These are phyloP conservation scores for Trichomonas tenax DNA, from an alignment of 208 protist genomes.

Conservation along the genomic window DNA sequence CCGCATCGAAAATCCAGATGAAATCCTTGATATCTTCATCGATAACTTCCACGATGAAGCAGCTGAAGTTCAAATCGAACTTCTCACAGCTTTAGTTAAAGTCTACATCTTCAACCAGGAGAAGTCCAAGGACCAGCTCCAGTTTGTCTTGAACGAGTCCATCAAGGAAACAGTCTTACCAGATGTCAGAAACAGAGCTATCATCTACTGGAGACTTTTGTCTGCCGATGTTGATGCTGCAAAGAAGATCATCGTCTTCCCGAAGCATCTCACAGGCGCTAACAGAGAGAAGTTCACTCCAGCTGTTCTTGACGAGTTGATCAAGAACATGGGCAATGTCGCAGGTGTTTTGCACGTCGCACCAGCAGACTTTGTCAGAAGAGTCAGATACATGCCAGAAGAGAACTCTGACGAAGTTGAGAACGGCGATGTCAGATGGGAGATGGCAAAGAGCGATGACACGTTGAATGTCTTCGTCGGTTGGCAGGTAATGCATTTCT, in stretches of 20 bases:
- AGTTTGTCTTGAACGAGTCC: background rate
- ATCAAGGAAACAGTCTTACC: background rate
- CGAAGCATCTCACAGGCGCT: background rate
- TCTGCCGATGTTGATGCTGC: background rate
- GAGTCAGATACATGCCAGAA: background rate
- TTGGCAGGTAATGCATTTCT: background rate
- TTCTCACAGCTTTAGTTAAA: constrained; percentile 1
- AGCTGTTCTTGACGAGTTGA: background rate
- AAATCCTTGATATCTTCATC: constrained; percentile 59
- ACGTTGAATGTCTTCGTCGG: background rate
- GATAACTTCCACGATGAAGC: constrained; percentile 16
- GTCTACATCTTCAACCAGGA: background rate
- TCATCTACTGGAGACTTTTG: constrained; percentile 16
- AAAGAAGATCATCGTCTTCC: background rate
- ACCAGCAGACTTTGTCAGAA: background rate
- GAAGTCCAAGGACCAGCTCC: background rate
- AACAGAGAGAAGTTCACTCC: background rate
- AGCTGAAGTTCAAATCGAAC: background rate
- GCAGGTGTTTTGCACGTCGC: background rate
- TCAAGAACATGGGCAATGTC: background rate
- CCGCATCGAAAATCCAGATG: constrained; percentile 72
- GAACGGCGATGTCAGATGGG: background rate
- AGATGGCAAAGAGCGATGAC: background rate
- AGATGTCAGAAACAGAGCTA: background rate
- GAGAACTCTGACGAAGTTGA: background rate